Conservation (phyloP, 768 basidiomycete genomes). For the Trametes maxima region DNA sequence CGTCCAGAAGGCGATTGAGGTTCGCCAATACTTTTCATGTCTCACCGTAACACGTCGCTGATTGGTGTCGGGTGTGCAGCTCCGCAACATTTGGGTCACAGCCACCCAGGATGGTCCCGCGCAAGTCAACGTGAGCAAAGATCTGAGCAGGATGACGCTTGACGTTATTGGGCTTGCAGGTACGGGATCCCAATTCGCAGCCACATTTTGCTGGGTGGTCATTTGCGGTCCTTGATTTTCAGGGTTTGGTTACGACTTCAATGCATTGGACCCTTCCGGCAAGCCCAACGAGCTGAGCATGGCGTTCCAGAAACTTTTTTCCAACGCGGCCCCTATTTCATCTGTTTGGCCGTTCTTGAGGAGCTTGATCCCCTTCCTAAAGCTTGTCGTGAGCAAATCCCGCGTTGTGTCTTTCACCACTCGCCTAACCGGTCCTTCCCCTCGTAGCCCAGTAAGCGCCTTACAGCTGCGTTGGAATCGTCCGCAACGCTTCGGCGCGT, state of each 20-base stretch:
- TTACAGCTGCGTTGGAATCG: slow-evolving; percentile 4
- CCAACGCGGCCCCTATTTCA: background rate
- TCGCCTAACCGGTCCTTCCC: too few relatives aligned
- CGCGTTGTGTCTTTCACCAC: background rate
- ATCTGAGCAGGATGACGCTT: slow-evolving; percentile 39
- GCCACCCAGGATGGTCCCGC: slow-evolving; percentile 11
- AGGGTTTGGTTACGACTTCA: slow-evolving; percentile 40
- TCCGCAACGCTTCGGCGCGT: slow-evolving; percentile 28
- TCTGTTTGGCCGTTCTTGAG: background rate
- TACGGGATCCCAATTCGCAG: background rate
- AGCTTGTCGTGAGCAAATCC: slow-evolving; percentile 21
- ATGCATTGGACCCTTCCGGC: slow-evolving; percentile 32
- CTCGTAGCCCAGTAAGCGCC: slow-evolving; percentile 8
- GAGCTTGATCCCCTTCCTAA: slow-evolving; percentile 24
- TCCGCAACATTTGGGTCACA: slow-evolving; percentile 11
- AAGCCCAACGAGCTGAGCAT: slow-evolving; percentile 34
- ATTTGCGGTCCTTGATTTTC: background rate
- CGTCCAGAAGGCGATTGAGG: slow-evolving; percentile 54
- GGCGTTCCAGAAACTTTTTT: slow-evolving; percentile 33
- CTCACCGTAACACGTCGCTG: background rate
- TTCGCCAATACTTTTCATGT: slow-evolving; percentile 21
- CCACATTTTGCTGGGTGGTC: background rate
- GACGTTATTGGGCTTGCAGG: slow-evolving; percentile 47
- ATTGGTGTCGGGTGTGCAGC: background rate
- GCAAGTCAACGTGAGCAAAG: slow-evolving; percentile 35